phyloP scores from a whole-genome alignment of 345 rosid species.

The Melaleuca quinquenervia region DNA sequence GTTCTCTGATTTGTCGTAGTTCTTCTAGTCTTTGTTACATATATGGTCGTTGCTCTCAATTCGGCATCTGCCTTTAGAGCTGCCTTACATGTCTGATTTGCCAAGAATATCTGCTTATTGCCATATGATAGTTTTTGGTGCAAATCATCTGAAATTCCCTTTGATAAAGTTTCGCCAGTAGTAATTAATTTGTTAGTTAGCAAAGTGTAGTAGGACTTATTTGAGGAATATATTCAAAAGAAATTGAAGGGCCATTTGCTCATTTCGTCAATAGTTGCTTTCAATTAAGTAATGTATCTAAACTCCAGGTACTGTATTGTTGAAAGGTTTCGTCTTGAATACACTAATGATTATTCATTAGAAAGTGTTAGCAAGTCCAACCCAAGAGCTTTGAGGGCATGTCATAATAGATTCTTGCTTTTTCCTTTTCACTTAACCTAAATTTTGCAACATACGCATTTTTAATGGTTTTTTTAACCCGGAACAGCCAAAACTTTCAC shows the following conservation, averaged over 20 bases:
- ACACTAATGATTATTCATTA: not conserved
- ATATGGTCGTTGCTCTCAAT: not conserved
- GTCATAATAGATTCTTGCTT: not conserved
- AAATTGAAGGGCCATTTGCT: not conserved
- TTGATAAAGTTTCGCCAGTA: not conserved
- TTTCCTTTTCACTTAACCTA: not conserved
- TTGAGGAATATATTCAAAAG: not conserved
- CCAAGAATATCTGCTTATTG: not conserved
- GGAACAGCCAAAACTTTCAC: not conserved
- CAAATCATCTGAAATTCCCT: not conserved
- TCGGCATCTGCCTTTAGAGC: not conserved
- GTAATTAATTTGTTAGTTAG: not conserved
- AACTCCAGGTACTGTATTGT: constrained; percentile 43
- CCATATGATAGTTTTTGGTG: not conserved
- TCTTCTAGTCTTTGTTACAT: not conserved
- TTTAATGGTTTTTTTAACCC: not conserved
- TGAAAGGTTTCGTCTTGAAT: not conserved
- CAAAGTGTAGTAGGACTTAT: not conserved
- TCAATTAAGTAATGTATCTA: not conserved
- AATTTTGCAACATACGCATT: not conserved
- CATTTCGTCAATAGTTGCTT: not conserved
- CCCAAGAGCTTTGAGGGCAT: not conserved
- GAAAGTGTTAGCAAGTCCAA: not conserved
- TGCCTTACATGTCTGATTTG: not conserved
- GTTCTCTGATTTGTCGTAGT: not conserved